These are phyloP conservation scores for Solanum commersonii DNA, from an alignment of 257 asterid species.

Conservation along the genomic window DNA sequence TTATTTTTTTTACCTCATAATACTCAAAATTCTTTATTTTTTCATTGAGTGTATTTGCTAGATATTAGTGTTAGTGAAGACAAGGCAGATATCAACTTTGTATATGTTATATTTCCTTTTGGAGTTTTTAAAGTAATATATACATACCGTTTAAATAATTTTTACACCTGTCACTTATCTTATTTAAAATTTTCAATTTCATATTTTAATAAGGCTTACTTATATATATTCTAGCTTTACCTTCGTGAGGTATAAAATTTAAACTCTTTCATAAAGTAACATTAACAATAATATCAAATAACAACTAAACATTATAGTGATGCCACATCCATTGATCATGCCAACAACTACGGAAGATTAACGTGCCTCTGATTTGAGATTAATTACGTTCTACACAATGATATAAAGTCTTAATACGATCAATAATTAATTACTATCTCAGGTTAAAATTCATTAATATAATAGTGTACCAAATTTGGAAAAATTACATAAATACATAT, in stretches of 20 bases:
- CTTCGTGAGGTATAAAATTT: background rate
- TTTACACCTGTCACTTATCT: background rate
- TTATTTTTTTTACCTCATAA: background rate
- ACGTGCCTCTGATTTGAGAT: background rate
- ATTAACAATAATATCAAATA: background rate
- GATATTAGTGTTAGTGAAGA: background rate
- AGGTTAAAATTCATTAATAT: background rate
- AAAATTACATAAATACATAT: too few species aligned
- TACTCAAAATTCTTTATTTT: background rate
- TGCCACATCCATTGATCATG: background rate
- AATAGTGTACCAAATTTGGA: background rate
- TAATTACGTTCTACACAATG: background rate
- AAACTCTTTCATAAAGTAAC: background rate
- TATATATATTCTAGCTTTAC: background rate
- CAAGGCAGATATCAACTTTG: background rate
- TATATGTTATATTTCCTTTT: background rate
- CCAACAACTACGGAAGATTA: background rate
- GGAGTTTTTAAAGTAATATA: background rate
- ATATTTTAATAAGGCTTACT: background rate
- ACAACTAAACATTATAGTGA: background rate
- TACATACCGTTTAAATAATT: background rate
- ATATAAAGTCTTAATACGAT: background rate
- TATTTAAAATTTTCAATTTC: background rate
- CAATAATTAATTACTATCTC: background rate
- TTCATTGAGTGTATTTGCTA: background rate